phyloP scores from a whole-genome alignment of 495 filamentous ascomycete genomes.

The Aspergillus panamensis region DNA sequence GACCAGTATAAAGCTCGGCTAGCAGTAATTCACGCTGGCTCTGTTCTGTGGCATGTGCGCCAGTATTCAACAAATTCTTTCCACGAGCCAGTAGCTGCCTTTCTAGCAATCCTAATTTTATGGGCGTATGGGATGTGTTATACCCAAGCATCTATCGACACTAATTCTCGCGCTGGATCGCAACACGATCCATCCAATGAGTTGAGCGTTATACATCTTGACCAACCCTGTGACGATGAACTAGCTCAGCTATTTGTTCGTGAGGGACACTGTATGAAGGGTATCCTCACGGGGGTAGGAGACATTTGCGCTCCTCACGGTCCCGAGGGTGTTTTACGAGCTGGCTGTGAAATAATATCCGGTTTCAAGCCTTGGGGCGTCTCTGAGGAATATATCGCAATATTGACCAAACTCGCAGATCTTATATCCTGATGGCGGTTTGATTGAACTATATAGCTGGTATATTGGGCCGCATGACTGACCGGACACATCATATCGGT shows the following conservation, averaged over 20 bases:
- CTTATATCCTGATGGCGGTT: conserved; percentile 10
- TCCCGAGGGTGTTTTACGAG: conserved; percentile 37
- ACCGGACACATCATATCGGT: no score
- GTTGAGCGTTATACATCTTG: conserved; percentile 45
- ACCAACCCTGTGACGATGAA: conserved; percentile 53
- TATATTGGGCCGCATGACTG: no score
- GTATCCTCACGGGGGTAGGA: conserved; percentile 47
- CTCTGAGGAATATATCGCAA: conserved; percentile 31
- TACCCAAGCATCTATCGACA: conserved; percentile 13
- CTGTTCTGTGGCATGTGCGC: conserved; percentile 48
- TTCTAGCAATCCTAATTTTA: conserved; percentile 46
- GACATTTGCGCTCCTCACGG: conserved; percentile 46
- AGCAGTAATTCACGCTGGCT: conserved; percentile 52
- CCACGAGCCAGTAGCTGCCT: conserved; percentile 47
- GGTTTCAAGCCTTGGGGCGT: conserved; percentile 40
- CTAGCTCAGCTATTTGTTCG: conserved; percentile 52
- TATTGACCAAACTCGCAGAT: conserved; percentile 31
- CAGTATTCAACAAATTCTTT: conserved; percentile 47
- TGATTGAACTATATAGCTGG: not conserved
- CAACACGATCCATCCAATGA: conserved; percentile 13
- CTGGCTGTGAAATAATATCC: conserved; percentile 41
- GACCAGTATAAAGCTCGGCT: conserved; percentile 55
- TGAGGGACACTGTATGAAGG: conserved; percentile 45
- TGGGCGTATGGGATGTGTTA: conserved; percentile 51
- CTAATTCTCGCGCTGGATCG: conserved; percentile 7